Base-by-base conservation (phyloP, 208 protist species). In the Acanthamoeba royreba region DNA sequence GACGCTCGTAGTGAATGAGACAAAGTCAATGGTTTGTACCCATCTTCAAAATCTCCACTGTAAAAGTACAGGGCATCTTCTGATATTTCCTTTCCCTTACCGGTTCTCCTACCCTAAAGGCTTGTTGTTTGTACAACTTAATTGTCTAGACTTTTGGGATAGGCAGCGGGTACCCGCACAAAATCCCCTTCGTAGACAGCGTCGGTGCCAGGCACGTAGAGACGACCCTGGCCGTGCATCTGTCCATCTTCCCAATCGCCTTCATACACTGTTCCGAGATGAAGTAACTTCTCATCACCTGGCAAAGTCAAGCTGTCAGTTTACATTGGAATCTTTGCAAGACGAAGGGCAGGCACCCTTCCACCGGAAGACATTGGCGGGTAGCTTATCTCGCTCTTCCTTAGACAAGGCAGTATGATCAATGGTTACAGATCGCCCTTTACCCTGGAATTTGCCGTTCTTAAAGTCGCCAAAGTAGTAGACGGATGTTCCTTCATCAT, bases 401-500 rank as follows among this genome's bases (percentile, higher is more conserved):
- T 55, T 85, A 31, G 38, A 55, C 45, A 85, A 31, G 22, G 33
- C 74, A 13, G 25, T 35, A 33, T 85, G 74, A n/a, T 85, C 74
- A 45, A 85, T 85, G 74, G 31, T 85, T 28, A 85, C 74, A 3
- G 74, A 85, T 55, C 74, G 74, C 2, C 74, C 74, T 40, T 43
- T 85, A 45, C 74, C 74, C 28, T 85, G 74, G 43, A 55, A 85
- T 45, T 53, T 85, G 43, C 74, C 74, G 74, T 33, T 55, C 74
- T 85, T 85, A 33, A 85, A 85, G n/a, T 85, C 74, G 2, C 74
- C 74, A 53, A 40, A 38, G 74, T 85, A 85, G 31, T 85, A 85
- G 40, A 85, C 38, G 17, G 74, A 40, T 7, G 38, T 25, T 9
- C 74, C 74, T 28, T 85, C 74, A 8, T 55, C n/a, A 28, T 55